Evolutionary conservation across 257 asterid species (phyloP), one percentile per base, ranked within the genome.

Genomic region (Phtheirospermum japonicum): DNA sequence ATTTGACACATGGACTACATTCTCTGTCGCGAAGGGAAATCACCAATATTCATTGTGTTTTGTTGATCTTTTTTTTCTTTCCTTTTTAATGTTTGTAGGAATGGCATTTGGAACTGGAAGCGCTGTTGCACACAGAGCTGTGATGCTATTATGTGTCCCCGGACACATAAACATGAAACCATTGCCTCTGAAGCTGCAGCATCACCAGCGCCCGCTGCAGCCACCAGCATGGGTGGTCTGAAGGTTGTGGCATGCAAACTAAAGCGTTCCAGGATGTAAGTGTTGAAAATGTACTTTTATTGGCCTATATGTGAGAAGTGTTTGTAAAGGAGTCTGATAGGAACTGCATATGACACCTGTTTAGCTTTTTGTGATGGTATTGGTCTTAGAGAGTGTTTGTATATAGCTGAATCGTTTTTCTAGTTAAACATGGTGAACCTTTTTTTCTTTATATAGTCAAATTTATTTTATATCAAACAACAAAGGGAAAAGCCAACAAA

Each of bases 211-310:
- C 61, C 83, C 20, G 33, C 71, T 51, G 61, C 75, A 43, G 2
- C 28, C 3, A 70, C 69, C 68, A 72, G 74, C 74, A 73, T 73
- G 61, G 82, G 86, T 26, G 80, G 48, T 62, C 94, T 56, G 95
- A 88, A 57, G 80, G 92, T 18, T 91, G 96, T 58, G 46, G 61
- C 36, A 14, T 76, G 63, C 96, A 88, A 18, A 17, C 80, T 2
- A 91, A 86, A 84, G 90, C 98, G 12, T 91, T 91, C 80, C 94
- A 84, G 76, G 95, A 91, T 59, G 96, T 88, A 83, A 78, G 87
- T n/a, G n/a, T n/a, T n/a, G n/a, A 2, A 40, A 12, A 7, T 13
- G 4, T 26, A 11, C 10, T 9, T 28, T 28, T 28, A 2, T 28
- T 23, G 4, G 19, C 14, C 34, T 55, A 32, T 43, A 13, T 57